Evolutionary conservation across 306 rosid genomes (phyloP), one percentile per base, ranked within the genome.

Genomic region (Vigna trinervia): DNA sequence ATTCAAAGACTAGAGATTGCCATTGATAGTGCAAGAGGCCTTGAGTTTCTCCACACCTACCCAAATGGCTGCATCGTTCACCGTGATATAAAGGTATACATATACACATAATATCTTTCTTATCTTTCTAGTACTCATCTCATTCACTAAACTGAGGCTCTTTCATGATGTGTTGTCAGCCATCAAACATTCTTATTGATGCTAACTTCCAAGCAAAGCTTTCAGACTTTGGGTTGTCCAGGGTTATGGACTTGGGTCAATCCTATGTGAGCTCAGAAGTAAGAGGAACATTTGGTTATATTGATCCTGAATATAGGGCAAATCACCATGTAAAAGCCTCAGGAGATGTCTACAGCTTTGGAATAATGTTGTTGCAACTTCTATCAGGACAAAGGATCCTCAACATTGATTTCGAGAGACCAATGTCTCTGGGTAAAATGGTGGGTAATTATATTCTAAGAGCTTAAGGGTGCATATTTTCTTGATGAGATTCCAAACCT

Each of bases 261-360:
- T 89, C 91, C 39, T 70, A 80, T 39, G 97, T 84, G 75, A 86
- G 87, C 83, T 88, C 94, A 3, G 94, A 89, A 83, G 94, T 89
- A 43, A 85, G 94, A 82, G 91, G 94, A 75, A 88, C 94, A 61
- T 86, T 88, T 47, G 90, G 97, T 68, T 91, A 89, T 66, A 90
- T 85, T 2, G 94, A 91, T 81, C 94, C 97, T 17, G 94, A 88
- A 74, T 88, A 85, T 64, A 32, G 85, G 66, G 53, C n/a, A 78
- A 85, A 84, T 69, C 91, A 72, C 87, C 97, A 64, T 45, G 94
- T 91, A 70, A 89, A 89, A 73, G 83, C 89, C 74, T 85, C 86
- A 0, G 92, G 92, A 38, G 90, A 86, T 82, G 90, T 91, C 71
- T 88, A 89, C 77, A 86, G 92, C 64, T 88, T 91, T 23, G 94